Conservation (phyloP, 2,329 filamentous ascomycete genomes). For the Simplicillium aogashimaense region DNA sequence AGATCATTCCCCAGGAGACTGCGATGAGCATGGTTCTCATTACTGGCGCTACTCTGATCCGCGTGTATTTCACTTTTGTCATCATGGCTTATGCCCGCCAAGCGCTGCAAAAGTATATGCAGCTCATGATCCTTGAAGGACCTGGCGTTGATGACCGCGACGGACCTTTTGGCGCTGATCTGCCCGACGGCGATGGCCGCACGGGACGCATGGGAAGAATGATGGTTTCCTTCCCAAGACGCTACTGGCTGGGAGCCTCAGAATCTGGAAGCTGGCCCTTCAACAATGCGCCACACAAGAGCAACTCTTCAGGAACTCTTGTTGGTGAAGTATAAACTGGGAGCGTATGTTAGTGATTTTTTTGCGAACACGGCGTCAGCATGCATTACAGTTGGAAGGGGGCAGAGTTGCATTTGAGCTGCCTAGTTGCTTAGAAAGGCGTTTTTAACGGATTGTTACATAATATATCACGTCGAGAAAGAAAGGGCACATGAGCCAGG, state of each 20-base stretch:
- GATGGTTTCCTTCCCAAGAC: constrained; percentile 64
- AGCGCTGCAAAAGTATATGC: constrained; percentile 58
- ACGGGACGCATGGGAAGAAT: constrained; percentile 66
- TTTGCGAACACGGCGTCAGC: neutral
- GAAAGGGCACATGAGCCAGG: constrained; percentile 2
- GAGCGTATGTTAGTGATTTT: neutral
- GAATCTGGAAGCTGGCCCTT: constrained; percentile 61
- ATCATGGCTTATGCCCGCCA: constrained; percentile 75
- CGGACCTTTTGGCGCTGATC: constrained; percentile 59
- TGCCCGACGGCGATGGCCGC: constrained; percentile 71
- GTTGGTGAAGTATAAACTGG: constrained; percentile 21
- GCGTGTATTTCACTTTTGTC: constrained; percentile 76
- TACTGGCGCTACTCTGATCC: constrained; percentile 59
- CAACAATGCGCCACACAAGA: constrained; percentile 46
- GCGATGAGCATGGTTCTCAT: constrained; percentile 72
- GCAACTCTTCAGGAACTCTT: constrained; percentile 27
- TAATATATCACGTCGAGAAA: neutral
- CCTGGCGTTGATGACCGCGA: constrained; percentile 36
- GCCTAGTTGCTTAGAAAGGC: neutral
- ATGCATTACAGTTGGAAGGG: neutral
- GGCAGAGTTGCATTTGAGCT: too few relatives aligned
- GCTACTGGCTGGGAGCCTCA: constrained; percentile 72
- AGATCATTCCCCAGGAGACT: constrained; percentile 43
- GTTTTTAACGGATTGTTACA: neutral
- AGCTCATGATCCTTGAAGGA: constrained; percentile 36